phyloP scores from a whole-genome alignment of 2,329 filamentous ascomycete species.

The Ophiosphaerella narmari region DNA sequence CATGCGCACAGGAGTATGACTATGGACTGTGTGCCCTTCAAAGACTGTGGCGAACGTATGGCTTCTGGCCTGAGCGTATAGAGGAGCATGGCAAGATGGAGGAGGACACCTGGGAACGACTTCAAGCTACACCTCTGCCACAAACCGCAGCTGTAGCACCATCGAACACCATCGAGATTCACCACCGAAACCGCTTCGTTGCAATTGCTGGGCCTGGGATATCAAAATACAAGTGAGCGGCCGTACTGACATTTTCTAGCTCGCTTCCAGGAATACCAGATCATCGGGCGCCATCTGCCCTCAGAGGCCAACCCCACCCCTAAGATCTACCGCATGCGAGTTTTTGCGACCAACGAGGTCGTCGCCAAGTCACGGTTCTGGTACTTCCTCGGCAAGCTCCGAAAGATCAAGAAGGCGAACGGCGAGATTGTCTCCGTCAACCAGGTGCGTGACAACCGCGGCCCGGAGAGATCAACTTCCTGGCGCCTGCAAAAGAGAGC shows the following conservation, averaged over 20 bases:
- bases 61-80: not conserved
- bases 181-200: constrained; percentile 6
- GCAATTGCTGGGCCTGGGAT: constrained; percentile 35
- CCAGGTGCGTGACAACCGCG: constrained; percentile 67
- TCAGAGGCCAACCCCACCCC: constrained; percentile 95
- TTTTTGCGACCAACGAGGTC: constrained; percentile 97
- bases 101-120: not conserved
- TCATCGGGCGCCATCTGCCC: constrained; percentile 99
- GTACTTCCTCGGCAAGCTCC: constrained; percentile 99
- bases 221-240: constrained; percentile 6
- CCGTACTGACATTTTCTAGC: constrained; percentile 61
- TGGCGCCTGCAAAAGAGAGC: not conserved
- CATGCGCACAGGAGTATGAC: not conserved
- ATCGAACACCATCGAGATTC: not conserved
- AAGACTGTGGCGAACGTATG: not conserved
- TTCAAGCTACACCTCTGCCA: not conserved
- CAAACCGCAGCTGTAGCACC: not conserved
- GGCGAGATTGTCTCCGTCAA: constrained; percentile 99
- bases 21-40: not conserved
- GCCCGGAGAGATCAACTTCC: not conserved
- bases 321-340: constrained; percentile 99
- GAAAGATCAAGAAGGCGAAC: constrained; percentile 99
- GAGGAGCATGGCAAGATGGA: not conserved
- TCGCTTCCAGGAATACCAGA: constrained; percentile 99
- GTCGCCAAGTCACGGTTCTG: constrained; percentile 99